Base-by-base conservation (phyloP, 768 basidiomycete species). In the Termitomyces sp. region DNA sequence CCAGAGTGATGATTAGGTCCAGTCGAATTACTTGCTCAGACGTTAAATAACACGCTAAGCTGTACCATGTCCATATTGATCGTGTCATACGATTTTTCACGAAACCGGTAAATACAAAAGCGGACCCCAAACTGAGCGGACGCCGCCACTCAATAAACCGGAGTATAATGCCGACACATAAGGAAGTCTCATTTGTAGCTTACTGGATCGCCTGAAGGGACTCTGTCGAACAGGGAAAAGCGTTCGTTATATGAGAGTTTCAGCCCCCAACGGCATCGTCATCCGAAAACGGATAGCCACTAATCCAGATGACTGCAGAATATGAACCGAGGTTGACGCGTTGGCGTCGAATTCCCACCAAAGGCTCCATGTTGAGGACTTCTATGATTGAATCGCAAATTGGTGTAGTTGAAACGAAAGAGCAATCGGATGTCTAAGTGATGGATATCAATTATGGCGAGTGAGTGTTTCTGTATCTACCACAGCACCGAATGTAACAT, bases 221-320 rank as follows among this genome's bases (percentile, higher is more conserved):
- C n/a, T 7, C 15, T n/a, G 62, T 29, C 6, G n/a, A 58, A 46
- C 39, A 33, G 3, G 62, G 62, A 51, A 22, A 26, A 24, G 6
- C 7, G 28, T 55, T 20, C 13, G 29, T 48, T 31, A 22, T n/a
- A 16, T 29, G 33, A 28, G 29, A 62, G 8, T 52, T 39, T 69
- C 62, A 88, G 62, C 87, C 86, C 62, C 87, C 85, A 64, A 99
- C 94, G 47, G 97, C 96, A 36, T 90, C 82, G n/a, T n/a, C n/a
- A n/a, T n/a, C n/a, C n/a, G n/a, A n/a, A n/a, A n/a, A n/a, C n/a
- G n/a, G n/a, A n/a, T n/a, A n/a, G n/a, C n/a, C n/a, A n/a, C n/a
- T n/a, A n/a, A n/a, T n/a, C n/a, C n/a, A n/a, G n/a, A n/a, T n/a
- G n/a, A n/a, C n/a, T n/a, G n/a, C n/a, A n/a, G n/a, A n/a, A n/a